Evolutionary conservation across 257 asterid species (phyloP).

Genomic region (Solanum dulcamara): DNA sequence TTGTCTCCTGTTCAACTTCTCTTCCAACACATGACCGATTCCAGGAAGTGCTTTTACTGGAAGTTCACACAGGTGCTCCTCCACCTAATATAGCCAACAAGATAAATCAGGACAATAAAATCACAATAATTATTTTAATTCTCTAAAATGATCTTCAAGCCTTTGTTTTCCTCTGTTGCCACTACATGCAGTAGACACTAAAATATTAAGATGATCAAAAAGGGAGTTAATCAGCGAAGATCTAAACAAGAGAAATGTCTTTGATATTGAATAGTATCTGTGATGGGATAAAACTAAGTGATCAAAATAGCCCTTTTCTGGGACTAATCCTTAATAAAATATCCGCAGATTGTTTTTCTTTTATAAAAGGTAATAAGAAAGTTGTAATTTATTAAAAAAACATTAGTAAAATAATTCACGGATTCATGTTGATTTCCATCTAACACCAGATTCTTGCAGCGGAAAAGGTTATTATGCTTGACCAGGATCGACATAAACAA

Average conservation of each 20-base stretch:
- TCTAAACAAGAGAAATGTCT: neutral
- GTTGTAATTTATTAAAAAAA: neutral
- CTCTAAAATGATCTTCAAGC: neutral
- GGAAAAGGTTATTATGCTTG: neutral
- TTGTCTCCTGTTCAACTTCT: conserved; percentile 51
- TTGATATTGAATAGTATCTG: neutral
- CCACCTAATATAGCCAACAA: conserved; percentile 46
- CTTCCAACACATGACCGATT: conserved; percentile 77
- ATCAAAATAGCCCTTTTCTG: neutral
- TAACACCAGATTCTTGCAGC: neutral
- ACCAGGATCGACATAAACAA: neutral
- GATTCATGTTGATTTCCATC: neutral
- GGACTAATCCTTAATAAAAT: neutral
- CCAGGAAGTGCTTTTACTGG: conserved; percentile 98
- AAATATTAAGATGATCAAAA: neutral
- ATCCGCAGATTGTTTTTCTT: neutral
- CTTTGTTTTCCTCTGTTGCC: neutral
- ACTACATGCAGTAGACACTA: neutral
- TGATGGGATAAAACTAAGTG: neutral
- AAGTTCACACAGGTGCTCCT: conserved; percentile 52
- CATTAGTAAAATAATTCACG: neutral
- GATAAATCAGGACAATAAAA: neutral
- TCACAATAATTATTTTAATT: neutral
- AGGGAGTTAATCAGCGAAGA: neutral
- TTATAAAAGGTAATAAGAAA: neutral